phyloP scores from a whole-genome alignment of 163 green algal species.

The Coccomyxa subellipsoidea region DNA sequence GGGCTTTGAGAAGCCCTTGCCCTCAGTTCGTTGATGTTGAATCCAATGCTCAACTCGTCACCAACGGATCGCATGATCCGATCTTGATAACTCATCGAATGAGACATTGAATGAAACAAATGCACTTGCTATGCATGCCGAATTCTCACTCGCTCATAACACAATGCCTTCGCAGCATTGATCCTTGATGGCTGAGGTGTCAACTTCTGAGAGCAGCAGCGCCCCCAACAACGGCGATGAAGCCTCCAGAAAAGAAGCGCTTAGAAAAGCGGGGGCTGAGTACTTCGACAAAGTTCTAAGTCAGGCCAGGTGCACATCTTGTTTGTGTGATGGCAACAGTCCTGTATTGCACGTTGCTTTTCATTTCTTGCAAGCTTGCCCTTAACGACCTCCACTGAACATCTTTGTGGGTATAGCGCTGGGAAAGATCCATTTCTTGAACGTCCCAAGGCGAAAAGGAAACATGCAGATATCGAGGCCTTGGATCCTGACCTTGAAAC shows the following conservation, averaged over 20 bases:
- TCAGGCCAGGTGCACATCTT: background rate
- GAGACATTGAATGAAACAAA: too few species aligned
- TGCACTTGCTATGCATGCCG: too few species aligned
- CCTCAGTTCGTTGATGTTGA: too few species aligned
- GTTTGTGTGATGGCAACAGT: background rate
- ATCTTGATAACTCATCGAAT: too few species aligned
- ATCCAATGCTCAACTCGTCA: too few species aligned
- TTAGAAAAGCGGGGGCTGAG: background rate
- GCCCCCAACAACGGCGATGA: background rate
- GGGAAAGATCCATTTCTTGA: conserved; percentile 6
- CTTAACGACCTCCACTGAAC: background rate
- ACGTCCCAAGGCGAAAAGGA: background rate
- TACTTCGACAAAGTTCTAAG: conserved; percentile 16
- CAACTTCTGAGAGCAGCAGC: background rate
- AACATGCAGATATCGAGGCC: background rate
- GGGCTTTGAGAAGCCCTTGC: too few species aligned
- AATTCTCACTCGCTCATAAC: too few species aligned
- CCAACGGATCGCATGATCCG: too few species aligned
- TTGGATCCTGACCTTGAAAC: conserved; percentile 6
- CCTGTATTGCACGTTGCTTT: background rate
- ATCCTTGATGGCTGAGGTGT: background rate
- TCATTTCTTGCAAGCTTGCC: background rate
- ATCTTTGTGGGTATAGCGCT: background rate
- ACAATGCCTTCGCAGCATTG: background rate
- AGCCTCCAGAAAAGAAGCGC: background rate